Percentiles rank a stretch among this genome's conserved stretches.
Evolutionary conservation across 2,329 filamentous ascomycete species (phyloP).

Genomic region (Phialophora chinensis): DNA sequence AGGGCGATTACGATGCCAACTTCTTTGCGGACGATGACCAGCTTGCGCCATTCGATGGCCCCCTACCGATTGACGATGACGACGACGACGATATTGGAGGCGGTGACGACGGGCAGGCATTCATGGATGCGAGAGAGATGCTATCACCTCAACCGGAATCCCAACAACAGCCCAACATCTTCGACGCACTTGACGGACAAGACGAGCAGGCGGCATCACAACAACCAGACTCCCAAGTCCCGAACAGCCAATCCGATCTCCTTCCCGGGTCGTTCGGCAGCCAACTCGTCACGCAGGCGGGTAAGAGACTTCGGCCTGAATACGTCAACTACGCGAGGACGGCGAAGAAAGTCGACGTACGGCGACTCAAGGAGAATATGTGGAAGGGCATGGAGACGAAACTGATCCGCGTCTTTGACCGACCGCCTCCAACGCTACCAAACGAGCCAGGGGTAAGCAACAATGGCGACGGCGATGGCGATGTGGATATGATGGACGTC

Average conservation of each 20-base stretch:
- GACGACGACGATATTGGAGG: slow-evolving; percentile 40
- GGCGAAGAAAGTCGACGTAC: slow-evolving; percentile 71
- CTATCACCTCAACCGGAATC: slow-evolving; percentile 48
- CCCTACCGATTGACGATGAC: slow-evolving; percentile 53
- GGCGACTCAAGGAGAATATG: slow-evolving; percentile 68
- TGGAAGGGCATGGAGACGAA: slow-evolving; percentile 66
- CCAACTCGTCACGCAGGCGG: slow-evolving; percentile 66
- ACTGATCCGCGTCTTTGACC: slow-evolving; percentile 45
- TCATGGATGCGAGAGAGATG: slow-evolving; percentile 57
- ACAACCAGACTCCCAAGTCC: slow-evolving; percentile 8
- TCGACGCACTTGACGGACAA: slow-evolving; percentile 21
- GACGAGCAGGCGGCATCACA: slow-evolving; percentile 24
- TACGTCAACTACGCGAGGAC: slow-evolving; percentile 70
- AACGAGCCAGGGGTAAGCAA: not conserved
- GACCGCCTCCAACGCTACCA: slow-evolving; percentile 39
- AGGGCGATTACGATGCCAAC: slow-evolving; percentile 89
- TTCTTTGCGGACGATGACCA: slow-evolving; percentile 83
- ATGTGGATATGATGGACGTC: slow-evolving; percentile 40
- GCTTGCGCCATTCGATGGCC: slow-evolving; percentile 49
- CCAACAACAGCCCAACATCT: slow-evolving; percentile 28
- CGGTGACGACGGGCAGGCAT: slow-evolving; percentile 43
- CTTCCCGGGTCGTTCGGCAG: slow-evolving; percentile 65
- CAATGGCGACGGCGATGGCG: slow-evolving; percentile 20
- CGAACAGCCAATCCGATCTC: slow-evolving; percentile 33
- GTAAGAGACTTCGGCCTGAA: slow-evolving; percentile 64